A percentile compares a stretch with the other conserved stretches of the same genome.
These are phyloP conservation scores for Saccharomycopsis oosterbeekiorum DNA, from an alignment of 805 yeast species.

Conservation along the genomic window DNA sequence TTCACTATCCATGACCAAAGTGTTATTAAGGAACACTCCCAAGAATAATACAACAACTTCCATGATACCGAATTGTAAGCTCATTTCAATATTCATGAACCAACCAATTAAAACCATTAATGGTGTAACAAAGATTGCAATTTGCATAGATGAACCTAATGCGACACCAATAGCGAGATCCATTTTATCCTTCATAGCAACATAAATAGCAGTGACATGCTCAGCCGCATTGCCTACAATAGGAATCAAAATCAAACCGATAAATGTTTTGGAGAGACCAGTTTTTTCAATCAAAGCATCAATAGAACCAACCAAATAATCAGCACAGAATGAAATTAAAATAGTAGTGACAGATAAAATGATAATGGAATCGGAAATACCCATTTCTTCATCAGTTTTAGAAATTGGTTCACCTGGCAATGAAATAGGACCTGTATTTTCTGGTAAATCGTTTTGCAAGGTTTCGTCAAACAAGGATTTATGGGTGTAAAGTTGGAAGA, in stretches of 20 bases:
- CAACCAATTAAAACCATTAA: constrained; percentile 93
- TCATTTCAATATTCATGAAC: constrained; percentile 85
- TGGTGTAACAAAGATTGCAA: constrained; percentile 92
- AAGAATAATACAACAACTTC: constrained; percentile 90
- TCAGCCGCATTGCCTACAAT: constrained; percentile 99
- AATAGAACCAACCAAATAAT: constrained; percentile 85
- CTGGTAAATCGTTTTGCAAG: constrained; percentile 29
- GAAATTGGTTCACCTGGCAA: constrained; percentile 21
- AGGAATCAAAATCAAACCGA: constrained; percentile 88
- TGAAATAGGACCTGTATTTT: constrained; percentile 4
- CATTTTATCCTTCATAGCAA: constrained; percentile 94
- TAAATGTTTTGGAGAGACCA: constrained; percentile 88
- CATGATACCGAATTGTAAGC: constrained; percentile 80
- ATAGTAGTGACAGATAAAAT: constrained; percentile 57
- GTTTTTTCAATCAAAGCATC: constrained; percentile 78
- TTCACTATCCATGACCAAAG: constrained; percentile 86
- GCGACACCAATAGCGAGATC: constrained; percentile 96
- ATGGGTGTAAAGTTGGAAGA: constrained; percentile 88
- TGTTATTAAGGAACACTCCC: constrained; percentile 79
- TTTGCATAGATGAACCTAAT: constrained; percentile 90
- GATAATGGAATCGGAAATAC: constrained; percentile 43
- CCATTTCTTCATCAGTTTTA: constrained; percentile 29
- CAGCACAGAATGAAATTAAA: constrained; percentile 84
- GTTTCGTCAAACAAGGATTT: constrained; percentile 57
- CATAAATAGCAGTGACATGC: constrained; percentile 93